Evolutionary conservation across 306 rosid species (phyloP).

Genomic region (Hippophae gyantsensis): DNA sequence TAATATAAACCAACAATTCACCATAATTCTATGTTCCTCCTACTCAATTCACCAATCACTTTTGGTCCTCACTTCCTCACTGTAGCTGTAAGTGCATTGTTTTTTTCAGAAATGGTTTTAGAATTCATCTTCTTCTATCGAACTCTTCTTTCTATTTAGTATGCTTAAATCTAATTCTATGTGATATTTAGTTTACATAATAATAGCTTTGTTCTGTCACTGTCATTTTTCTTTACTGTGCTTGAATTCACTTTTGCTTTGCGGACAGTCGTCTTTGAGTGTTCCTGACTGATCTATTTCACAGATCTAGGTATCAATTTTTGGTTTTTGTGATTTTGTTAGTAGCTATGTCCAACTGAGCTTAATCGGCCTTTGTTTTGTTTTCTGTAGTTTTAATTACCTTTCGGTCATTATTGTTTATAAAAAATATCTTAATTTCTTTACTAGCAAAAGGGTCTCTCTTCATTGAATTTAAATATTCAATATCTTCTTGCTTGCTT

Average conservation of each 20-base stretch:
- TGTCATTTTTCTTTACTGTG: neutral
- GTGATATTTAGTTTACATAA: no score
- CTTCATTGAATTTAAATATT: no score
- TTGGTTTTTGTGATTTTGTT: neutral
- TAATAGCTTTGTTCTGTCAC: neutral
- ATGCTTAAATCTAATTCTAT: no score
- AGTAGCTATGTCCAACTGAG: conserved; percentile 7
- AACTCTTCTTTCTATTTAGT: no score
- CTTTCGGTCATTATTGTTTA: neutral
- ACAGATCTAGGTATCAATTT: conserved; percentile 6
- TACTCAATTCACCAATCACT: no score
- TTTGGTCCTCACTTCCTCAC: no score
- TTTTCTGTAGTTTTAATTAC: conserved; percentile 12
- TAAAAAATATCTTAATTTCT: conserved; percentile 9
- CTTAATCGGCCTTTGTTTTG: conserved; percentile 12
- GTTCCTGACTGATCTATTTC: conserved; percentile 13
- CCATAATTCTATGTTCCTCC: no score
- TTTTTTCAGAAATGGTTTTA: no score
- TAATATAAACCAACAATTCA: no score
- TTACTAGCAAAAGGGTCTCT: neutral
- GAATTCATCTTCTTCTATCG: no score
- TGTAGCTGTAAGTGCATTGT: no score
- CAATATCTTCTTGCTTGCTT: no score
- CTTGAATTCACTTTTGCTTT: conserved; percentile 10
- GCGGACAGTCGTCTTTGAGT: neutral